These are phyloP conservation scores for Flaveria floridana DNA, from an alignment of 140 eudicot genomes.

Conservation along the genomic window DNA sequence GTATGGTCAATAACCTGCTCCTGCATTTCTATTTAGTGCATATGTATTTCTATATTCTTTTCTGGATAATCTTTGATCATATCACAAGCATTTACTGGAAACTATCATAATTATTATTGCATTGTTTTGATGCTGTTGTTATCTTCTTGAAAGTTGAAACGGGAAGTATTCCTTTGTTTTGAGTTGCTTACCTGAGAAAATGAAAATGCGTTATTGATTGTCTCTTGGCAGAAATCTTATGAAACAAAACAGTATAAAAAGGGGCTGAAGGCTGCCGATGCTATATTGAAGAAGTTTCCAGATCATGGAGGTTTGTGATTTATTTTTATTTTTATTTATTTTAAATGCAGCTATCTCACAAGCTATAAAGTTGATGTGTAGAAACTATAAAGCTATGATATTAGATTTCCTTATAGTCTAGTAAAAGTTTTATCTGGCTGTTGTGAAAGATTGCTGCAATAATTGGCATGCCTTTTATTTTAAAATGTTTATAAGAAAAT, in stretches of 20 bases:
- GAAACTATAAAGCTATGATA: neutral
- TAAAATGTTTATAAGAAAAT: neutral
- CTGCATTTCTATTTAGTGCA: conserved; percentile 19
- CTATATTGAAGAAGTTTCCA: conserved; percentile 91
- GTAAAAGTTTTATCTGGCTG: conserved; percentile 7
- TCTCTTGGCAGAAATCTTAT: conserved; percentile 75
- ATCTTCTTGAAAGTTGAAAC: conserved; percentile 20
- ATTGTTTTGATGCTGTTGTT: conserved; percentile 19
- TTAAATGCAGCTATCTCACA: conserved; percentile 3
- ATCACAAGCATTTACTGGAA: conserved; percentile 1
- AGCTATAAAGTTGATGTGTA: conserved; percentile 10
- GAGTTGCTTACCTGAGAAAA: conserved; percentile 8
- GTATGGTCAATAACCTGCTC: conserved; percentile 2
- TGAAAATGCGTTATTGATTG: conserved; percentile 22
- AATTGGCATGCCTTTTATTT: neutral
- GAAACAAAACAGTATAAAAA: conserved; percentile 95
- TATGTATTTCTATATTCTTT: neutral
- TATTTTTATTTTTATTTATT: no score
- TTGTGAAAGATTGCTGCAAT: conserved; percentile 15
- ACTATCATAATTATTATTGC: neutral
- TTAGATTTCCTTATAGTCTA: conserved; percentile 4
- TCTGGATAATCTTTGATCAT: conserved; percentile 1
- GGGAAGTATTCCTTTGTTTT: neutral
- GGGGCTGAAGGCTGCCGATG: conserved; percentile 96
- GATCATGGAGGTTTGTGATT: conserved; percentile 91